Evolutionary conservation across 345 rosid species (phyloP).

Genomic region (Citrus unshiu): DNA sequence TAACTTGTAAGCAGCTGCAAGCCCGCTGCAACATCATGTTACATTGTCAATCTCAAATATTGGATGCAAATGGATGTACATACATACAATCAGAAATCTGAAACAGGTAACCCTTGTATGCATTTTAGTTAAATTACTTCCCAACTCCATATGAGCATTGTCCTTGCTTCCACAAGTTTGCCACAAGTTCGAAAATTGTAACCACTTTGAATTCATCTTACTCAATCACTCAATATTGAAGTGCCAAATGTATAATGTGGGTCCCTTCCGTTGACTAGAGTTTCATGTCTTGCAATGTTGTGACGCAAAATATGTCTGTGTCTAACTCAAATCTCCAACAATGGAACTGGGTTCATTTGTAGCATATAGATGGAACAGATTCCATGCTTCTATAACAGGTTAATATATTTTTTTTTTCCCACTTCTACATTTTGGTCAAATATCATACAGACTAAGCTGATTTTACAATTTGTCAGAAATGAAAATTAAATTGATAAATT

Average conservation of each 20-base stretch:
- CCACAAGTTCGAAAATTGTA: not conserved
- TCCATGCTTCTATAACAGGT: not conserved
- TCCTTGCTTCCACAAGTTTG: not conserved
- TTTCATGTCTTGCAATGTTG: not conserved
- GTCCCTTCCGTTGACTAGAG: not conserved
- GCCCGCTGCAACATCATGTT: slow-evolving; percentile 48
- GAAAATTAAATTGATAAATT: not conserved
- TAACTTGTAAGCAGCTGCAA: slow-evolving; percentile 91
- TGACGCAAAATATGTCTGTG: not conserved
- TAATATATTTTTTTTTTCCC: not conserved
- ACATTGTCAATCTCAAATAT: not conserved
- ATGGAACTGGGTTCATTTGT: not conserved
- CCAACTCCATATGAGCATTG: not conserved
- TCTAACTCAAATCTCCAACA: not conserved
- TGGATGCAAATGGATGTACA: not conserved
- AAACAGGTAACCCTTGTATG: not conserved
- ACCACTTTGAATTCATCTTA: not conserved
- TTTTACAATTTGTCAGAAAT: not conserved
- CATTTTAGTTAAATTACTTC: not conserved
- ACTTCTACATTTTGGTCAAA: not conserved
- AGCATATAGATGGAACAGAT: not conserved
- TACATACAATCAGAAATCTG: not conserved
- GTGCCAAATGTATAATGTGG: not conserved
- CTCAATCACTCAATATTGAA: not conserved
- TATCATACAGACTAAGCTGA: not conserved